Percentiles rank a stretch among this genome's conserved stretches.
These are phyloP conservation scores for Raffaelea ambrosiae DNA, from an alignment of 2,329 filamentous ascomycete species.

Conservation along the genomic window DNA sequence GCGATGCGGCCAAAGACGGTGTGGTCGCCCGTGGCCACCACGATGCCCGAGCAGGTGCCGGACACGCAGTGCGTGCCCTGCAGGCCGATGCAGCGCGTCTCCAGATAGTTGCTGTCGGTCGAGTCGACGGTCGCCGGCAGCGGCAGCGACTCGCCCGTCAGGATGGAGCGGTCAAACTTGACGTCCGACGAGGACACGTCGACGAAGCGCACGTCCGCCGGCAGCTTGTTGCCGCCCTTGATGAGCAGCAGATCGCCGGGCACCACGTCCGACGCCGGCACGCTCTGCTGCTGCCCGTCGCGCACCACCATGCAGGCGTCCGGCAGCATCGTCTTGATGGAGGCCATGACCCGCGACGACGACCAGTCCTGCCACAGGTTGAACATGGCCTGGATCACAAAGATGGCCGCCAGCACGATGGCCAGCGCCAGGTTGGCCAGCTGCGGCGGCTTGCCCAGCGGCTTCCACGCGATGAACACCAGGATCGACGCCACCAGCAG, in stretches of 20 bases:
- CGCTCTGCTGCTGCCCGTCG: constrained; percentile 36
- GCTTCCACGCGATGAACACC: constrained; percentile 70
- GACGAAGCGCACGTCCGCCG: constrained; percentile 64
- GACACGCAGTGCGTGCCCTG: constrained; percentile 73
- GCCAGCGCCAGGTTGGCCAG: constrained; percentile 63
- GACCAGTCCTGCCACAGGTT: constrained; percentile 69
- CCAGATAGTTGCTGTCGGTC: constrained; percentile 65
- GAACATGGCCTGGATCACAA: constrained; percentile 60
- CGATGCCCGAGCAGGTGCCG: constrained; percentile 57
- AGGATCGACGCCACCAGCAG: constrained; percentile 60
- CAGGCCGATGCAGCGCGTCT: constrained; percentile 67
- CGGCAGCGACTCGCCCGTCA: constrained; percentile 63
- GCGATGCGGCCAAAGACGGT: constrained; percentile 73
- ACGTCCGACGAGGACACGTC: constrained; percentile 54
- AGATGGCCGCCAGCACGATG: constrained; percentile 64
- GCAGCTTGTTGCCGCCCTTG: constrained; percentile 64
- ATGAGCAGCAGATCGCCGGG: constrained; percentile 63
- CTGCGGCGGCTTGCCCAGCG: constrained; percentile 61
- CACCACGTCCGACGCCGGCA: constrained; percentile 51
- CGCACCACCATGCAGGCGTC: constrained; percentile 60
- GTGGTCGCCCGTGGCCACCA: constrained; percentile 62
- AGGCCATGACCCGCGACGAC: constrained; percentile 67
- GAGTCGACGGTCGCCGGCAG: constrained; percentile 55
- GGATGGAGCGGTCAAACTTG: constrained; percentile 64
- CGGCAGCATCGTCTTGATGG: constrained; percentile 73